Conservation (phyloP, 805 yeast genomes). For the Starmerella floris region DNA sequence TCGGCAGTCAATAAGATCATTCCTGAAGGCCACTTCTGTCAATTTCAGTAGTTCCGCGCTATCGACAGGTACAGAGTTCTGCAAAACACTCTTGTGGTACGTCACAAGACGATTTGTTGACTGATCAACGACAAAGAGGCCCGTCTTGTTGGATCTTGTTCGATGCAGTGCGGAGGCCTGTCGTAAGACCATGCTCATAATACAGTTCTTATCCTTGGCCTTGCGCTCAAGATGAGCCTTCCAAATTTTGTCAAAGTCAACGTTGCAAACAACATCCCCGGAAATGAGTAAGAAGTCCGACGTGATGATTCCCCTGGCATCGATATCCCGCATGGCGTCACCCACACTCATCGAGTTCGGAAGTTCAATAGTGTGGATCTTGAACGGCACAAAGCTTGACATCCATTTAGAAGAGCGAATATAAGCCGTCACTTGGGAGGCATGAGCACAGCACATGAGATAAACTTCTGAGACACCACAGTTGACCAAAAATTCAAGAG, state of each 20-base stretch:
- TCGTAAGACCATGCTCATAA: slow-evolving; percentile 84
- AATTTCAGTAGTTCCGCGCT: slow-evolving; percentile 52
- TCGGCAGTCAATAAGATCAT: slow-evolving; percentile 91
- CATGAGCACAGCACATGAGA: slow-evolving; percentile 80
- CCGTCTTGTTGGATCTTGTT: slow-evolving; percentile 60
- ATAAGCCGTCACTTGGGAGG: slow-evolving; percentile 73
- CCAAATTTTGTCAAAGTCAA: slow-evolving; percentile 63
- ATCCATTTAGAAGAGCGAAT: slow-evolving; percentile 41
- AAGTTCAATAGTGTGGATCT: slow-evolving; percentile 63
- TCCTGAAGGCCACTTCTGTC: slow-evolving; percentile 63
- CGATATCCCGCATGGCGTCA: slow-evolving; percentile 93
- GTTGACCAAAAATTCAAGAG: slow-evolving; percentile 82
- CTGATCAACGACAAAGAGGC: slow-evolving; percentile 69
- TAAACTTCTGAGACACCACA: slow-evolving; percentile 85
- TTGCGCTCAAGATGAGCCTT: slow-evolving; percentile 61
- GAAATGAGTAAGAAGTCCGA: slow-evolving; percentile 83
- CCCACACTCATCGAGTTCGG: slow-evolving; percentile 87
- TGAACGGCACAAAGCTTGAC: slow-evolving; percentile 56
- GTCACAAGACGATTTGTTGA: slow-evolving; percentile 63
- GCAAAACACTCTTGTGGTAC: slow-evolving; percentile 52
- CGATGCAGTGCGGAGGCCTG: slow-evolving; percentile 76
- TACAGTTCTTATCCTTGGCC: slow-evolving; percentile 71
- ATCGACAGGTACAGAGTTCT: slow-evolving; percentile 24
- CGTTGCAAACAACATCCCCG: slow-evolving; percentile 91
- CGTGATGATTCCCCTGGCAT: slow-evolving; percentile 73